Evolutionary conservation across 352 stramenopile genomes (phyloP).

Genomic region (Pythium rishiriense): DNA sequence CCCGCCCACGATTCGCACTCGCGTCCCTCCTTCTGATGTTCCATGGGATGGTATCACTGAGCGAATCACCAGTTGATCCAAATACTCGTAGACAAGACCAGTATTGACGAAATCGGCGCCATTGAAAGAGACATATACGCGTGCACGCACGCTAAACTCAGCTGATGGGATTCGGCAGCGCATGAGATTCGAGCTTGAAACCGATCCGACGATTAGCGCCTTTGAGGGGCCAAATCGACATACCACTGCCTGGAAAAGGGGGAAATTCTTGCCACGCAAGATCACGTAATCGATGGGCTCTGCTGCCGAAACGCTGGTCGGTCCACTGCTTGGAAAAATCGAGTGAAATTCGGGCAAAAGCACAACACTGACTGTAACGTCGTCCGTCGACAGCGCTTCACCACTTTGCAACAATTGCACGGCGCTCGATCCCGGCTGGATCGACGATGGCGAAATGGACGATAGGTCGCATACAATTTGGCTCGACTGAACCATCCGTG

Average conservation of each 20-base stretch:
- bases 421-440: constrained; percentile 4
- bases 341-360: constrained; percentile 22
- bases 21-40: constrained; percentile 55
- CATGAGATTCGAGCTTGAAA: constrained; percentile 36
- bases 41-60: constrained; percentile 47
- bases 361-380: constrained; percentile 9
- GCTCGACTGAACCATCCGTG: neutral
- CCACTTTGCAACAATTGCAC: constrained; percentile 12
- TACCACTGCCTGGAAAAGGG: constrained; percentile 35
- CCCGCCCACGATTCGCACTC: constrained; percentile 57
- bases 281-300: constrained; percentile 8
- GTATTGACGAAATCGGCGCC: constrained; percentile 48
- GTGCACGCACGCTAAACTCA: constrained; percentile 20
- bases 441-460: neutral
- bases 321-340: constrained; percentile 20
- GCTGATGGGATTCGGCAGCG: constrained; percentile 46
- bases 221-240: constrained; percentile 21
- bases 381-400: constrained; percentile 14
- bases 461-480: constrained; percentile 16
- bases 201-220: constrained; percentile 31
- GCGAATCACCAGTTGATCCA: constrained; percentile 33
- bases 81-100: constrained; percentile 38
- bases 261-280: constrained; percentile 42
- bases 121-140: constrained; percentile 67
- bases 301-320: neutral